These are phyloP conservation scores for Asterella californica DNA, from an alignment of 225 moss, liverwort and hornwort genomes.

Conservation along the genomic window DNA sequence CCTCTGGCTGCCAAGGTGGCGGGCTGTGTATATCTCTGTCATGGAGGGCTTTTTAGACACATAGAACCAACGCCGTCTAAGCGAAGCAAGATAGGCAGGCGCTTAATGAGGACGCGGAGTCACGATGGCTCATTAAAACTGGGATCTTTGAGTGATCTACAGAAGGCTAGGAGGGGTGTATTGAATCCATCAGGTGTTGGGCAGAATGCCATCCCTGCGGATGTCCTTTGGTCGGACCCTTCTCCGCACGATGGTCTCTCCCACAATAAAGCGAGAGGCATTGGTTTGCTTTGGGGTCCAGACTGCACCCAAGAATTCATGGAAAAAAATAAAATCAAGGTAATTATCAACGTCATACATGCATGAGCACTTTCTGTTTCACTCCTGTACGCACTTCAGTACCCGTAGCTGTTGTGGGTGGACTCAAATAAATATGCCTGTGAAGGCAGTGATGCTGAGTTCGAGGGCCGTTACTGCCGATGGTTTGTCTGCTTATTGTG, in stretches of 20 bases:
- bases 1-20: slow-evolving; percentile 91
- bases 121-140: slow-evolving; percentile 51
- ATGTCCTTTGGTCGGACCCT: slow-evolving; percentile 96
- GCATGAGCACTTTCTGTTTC: too few species aligned
- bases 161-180: slow-evolving; percentile 72
- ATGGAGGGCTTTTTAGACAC: slow-evolving; percentile 87
- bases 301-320: slow-evolving; percentile 99
- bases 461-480: too few species aligned
- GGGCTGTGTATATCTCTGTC: slow-evolving; percentile 93
- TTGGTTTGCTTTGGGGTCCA: slow-evolving; percentile 92
- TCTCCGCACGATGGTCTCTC: slow-evolving; percentile 69
- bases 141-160: slow-evolving; percentile 70
- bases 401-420: too few species aligned
- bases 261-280: slow-evolving; percentile 78
- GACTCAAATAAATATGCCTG: too few species aligned
- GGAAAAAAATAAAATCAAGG: slow-evolving; percentile 98
- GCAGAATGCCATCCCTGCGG: slow-evolving; percentile 74
- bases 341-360: slow-evolving; percentile 24
- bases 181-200: slow-evolving; percentile 81
- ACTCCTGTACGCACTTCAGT: too few species aligned
- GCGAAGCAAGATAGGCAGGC: slow-evolving; percentile 65
- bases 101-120: slow-evolving; percentile 53
- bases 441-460: too few species aligned
- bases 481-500: background rate
- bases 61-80: slow-evolving; percentile 61